Base-by-base conservation (phyloP, 768 basidiomycete species). In the Hypsizygus marmoreus region DNA sequence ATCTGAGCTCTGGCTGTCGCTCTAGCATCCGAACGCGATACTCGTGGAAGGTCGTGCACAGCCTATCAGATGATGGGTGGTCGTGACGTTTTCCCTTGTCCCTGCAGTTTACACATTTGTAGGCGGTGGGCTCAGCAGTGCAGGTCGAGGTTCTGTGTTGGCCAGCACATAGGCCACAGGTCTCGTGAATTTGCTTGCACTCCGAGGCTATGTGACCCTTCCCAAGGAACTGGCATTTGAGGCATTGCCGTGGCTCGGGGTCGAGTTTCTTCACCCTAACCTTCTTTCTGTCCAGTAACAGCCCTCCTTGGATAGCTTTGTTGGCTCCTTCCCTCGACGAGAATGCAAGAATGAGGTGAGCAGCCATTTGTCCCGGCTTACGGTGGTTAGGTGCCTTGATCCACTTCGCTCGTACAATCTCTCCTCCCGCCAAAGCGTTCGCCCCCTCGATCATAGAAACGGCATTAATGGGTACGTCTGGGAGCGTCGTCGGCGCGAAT, bases 21-120 rank as follows among this genome's bases (percentile, higher is more conserved):
- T 50, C 51, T 2, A 34, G 30, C 10, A 48, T 12, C 6, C 16
- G 16, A 22, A 43, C 29, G 12, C 54, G 39, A 6, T 43, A 35
- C 25, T 51, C 47, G 1, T 30, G 1, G 41, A 61, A 65, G 0
- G 47, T 16, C 0, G 64, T 63, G 42, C 65, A 67, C 0, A 4
- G 7, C 1, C 58, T 17, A 22, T 59, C 57, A 25, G 58, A 60
- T 0, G 63, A 47, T 1, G 59, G 55, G 42, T 68, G 64, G 26
- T 45, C 34, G 9, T 45, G 24, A 11, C 34, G 4, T 4, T 3
- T 11, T 1, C 62, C 64, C 3, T 23, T 16, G 19, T 16, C 13
- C 4, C 38, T 42, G 53, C 66, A 67, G 40, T 63, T 64, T 0
- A 46, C 36, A 39, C 63, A 69, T 2, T 26, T 42, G 0, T 31